Base-by-base conservation (phyloP, 2,329 filamentous ascomycete genomes). In the Tympanopsis confertula region DNA sequence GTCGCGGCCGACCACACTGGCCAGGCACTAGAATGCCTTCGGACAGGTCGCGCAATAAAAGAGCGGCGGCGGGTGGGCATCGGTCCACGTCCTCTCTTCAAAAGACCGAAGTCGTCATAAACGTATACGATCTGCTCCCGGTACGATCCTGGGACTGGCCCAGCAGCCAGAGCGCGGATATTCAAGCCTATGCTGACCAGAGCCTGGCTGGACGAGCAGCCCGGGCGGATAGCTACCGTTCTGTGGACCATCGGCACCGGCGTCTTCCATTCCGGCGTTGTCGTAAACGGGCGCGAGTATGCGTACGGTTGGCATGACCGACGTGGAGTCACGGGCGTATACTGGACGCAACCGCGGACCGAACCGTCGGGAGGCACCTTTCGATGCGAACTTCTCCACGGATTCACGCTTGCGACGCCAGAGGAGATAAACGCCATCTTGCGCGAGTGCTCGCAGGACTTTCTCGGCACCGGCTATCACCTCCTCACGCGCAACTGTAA, bases 401-500 rank as follows among this genome's bases (percentile, higher is more conserved):
- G 85, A 42, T 86, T 87, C 58, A 85, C 82, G 5, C 74, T 86
- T 42, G 73, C 73, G 18, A 68, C 78, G 3, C 66, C 74, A 17
- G 61, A 69, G 40, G 84, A 91, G 56, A 80, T 91, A 46, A 78
- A 86, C 38, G 53, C 64, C 13, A 79, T 85, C 29, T 71, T 93
- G 33, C 74, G 71, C 47, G 65, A 67, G 40, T 80, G 79, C 12
- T 85, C 80, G 1, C 71, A 81, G 30, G 69, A 79, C 46, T 93
- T 91, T 49, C 69, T 78, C 40, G 86, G 86, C 18, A 78, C 78
- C 0, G 71, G 72, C 13, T 91, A 93, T 58, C 89, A 91, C 50
- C 71, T 93, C 13, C 68, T 93, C 33, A 86, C 79, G 15, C 78
- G 78, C 48, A 93, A 93, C 57, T 93, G 86, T 69, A 93, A 93